Percentiles rank a stretch among this genome's conserved stretches.
Evolutionary conservation across 805 yeast genomes (phyloP).

Genomic region (Candida broadrunensis): DNA sequence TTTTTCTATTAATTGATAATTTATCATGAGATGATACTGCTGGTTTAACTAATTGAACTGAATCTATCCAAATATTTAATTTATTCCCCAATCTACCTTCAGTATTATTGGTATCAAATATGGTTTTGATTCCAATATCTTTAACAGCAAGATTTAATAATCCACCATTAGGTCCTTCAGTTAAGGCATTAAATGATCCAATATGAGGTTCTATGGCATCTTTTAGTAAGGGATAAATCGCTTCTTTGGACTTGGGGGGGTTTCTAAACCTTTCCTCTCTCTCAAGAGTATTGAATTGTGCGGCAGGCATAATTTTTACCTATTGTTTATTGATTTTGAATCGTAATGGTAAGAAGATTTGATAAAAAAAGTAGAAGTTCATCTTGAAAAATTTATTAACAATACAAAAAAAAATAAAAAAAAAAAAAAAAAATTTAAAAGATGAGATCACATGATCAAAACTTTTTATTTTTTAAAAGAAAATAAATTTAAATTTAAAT

Average conservation of each 20-base stretch:
- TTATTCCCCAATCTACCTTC: constrained; percentile 78
- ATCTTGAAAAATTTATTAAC: not conserved
- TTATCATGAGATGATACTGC: constrained; percentile 68
- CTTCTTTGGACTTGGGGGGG: constrained; percentile 82
- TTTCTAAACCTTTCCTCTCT: constrained; percentile 80
- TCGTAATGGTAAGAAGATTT: not conserved
- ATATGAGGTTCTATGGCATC: constrained; percentile 95
- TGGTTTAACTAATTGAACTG: constrained; percentile 85
- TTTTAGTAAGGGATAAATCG: constrained; percentile 70
- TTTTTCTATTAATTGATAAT: constrained; percentile 70
- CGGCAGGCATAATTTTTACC: constrained; percentile 41
- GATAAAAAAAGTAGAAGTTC: constrained; percentile 1
- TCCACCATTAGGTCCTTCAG: constrained; percentile 86
- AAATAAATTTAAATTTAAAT: too few species aligned
- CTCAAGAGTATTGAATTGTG: constrained; percentile 77
- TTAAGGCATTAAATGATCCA: constrained; percentile 92
- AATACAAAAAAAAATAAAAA: too few species aligned
- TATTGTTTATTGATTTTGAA: too few species aligned
- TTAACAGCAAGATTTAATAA: constrained; percentile 78
- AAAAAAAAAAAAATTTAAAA: not conserved
- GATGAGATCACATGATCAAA: not conserved
- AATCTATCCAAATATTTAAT: constrained; percentile 77
- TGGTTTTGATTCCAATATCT: constrained; percentile 83
- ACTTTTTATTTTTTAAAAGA: too few species aligned
- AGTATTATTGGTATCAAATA: constrained; percentile 67